Evolutionary conservation across 1,139 yeast genomes (phyloP).

Genomic region (Blastobotrys elegans): DNA sequence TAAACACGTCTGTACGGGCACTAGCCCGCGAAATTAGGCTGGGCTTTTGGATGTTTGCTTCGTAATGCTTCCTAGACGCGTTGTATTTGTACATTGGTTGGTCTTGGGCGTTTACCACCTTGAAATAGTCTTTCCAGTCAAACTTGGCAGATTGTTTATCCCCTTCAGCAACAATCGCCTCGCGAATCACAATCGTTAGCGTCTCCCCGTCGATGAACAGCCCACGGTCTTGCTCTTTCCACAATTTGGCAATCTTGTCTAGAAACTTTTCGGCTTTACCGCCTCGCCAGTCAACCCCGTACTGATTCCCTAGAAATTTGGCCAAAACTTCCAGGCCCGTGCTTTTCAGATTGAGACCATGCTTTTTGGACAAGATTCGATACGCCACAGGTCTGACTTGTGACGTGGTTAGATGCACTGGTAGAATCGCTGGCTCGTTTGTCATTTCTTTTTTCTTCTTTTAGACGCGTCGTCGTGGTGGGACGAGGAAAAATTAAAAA

Average conservation of each 20-base stretch:
- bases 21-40: slow-evolving; percentile 31
- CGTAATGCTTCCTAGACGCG: slow-evolving; percentile 59
- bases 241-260: slow-evolving; percentile 71
- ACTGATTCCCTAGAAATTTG: slow-evolving; percentile 62
- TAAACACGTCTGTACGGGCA: slow-evolving; percentile 34
- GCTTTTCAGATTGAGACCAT: slow-evolving; percentile 84
- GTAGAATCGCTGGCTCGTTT: slow-evolving; percentile 43
- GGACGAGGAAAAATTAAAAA: not conserved
- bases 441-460: not conserved
- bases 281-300: slow-evolving; percentile 85
- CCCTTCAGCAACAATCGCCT: slow-evolving; percentile 24
- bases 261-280: slow-evolving; percentile 59
- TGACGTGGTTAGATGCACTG: slow-evolving; percentile 71
- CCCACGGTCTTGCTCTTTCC: slow-evolving; percentile 90
- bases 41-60: slow-evolving; percentile 30
- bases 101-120: slow-evolving; percentile 55
- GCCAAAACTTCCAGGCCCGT: slow-evolving; percentile 75
- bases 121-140: slow-evolving; percentile 67
- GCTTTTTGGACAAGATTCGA: slow-evolving; percentile 82
- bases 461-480: not conserved
- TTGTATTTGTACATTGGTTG: slow-evolving; percentile 70
- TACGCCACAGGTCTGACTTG: slow-evolving; percentile 89
- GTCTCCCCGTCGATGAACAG: slow-evolving; percentile 76
- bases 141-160: slow-evolving; percentile 3
- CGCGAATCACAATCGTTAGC: slow-evolving; percentile 58